Evolutionary conservation across 805 yeast genomes (phyloP), one percentile per base, ranked within the genome.

Genomic region (Torulaspora franciscae): DNA sequence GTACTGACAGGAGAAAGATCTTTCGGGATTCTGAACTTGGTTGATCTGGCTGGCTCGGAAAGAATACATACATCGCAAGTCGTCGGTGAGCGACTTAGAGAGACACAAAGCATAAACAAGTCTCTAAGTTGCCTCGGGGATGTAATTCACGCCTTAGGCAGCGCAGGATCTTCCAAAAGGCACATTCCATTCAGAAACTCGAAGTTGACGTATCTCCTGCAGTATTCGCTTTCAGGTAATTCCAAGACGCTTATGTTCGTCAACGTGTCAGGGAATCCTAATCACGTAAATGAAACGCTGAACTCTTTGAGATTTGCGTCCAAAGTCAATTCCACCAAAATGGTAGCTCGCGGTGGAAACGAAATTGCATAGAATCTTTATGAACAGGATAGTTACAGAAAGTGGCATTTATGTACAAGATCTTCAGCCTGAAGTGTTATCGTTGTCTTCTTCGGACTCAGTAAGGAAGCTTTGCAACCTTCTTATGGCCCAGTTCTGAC

Each of bases 101-200:
- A 91, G 64, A 90, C 98, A 0, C 91, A 85, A 57, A 78, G 89
- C 7, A 91, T 91, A 46, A 91, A 91, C 66, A 85, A 80, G 62
- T 88, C 96, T 6, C 71, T 91, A 38, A 85, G 96, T 51, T 76
- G 90, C 44, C 71, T 91, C 13, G 96, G 96, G 2, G 96, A 89
- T 65, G 99, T 91, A 2, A 90, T 91, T 7, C 73, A 76, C 53
- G 80, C 91, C 0, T 69, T 88, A 32, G 79, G 80, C 1, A 91
- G 60, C 75, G 80, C 65, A 79, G 93, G 34, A 78, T 81, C 66
- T 63, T 33, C 50, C 1, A 41, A 52, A 37, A 62, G 66, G 37
- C 98, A 93, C 62, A 77, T 93, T 14, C 99, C 99, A 0, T 93
- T 88, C 67, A 72, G 99, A 59, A 97, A 93, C 65, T 88, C 96